Conservation (phyloP, 495 filamentous ascomycete species). For the Letharia lupina region DNA sequence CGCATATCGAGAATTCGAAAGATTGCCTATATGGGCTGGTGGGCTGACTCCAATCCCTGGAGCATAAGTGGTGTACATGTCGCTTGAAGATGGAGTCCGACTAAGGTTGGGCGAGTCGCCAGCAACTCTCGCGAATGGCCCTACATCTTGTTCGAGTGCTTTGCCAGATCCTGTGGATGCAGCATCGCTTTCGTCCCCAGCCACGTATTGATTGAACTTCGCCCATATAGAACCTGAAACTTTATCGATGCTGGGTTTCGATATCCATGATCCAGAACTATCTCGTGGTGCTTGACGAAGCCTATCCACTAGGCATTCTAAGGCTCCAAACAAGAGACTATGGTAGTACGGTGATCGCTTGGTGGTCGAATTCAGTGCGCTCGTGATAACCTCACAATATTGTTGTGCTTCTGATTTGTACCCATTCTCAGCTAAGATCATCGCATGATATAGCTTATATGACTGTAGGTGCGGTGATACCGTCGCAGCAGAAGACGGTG, state of each 20-base stretch:
- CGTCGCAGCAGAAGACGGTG: conserved; percentile 43
- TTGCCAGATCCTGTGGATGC: conserved; percentile 50
- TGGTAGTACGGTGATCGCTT: conserved; percentile 80
- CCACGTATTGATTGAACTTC: conserved; percentile 89
- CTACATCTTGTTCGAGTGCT: conserved; percentile 49
- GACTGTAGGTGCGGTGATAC: conserved; percentile 73
- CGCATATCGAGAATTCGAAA: conserved; percentile 51
- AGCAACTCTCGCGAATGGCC: conserved; percentile 74
- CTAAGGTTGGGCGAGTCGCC: conserved; percentile 76
- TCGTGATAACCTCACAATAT: conserved; percentile 80
- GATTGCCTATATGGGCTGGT: conserved; percentile 36
- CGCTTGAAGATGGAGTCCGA: conserved; percentile 64
- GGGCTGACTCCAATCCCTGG: conserved; percentile 27
- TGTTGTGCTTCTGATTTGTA: conserved; percentile 72
- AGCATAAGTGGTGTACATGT: conserved; percentile 61
- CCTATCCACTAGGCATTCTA: conserved; percentile 77
- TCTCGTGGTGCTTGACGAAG: conserved; percentile 78
- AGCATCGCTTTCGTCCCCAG: conserved; percentile 72
- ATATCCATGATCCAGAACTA: conserved; percentile 64
- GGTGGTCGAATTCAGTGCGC: conserved; percentile 73
- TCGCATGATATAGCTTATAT: conserved; percentile 84
- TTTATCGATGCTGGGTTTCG: conserved; percentile 89
- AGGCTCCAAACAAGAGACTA: conserved; percentile 55
- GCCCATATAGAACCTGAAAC: conserved; percentile 81
- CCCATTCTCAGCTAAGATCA: conserved; percentile 73